These are phyloP conservation scores for Asterionellopsis glacialis DNA, from an alignment of 108 stramenopile genomes.

Conservation along the genomic window DNA sequence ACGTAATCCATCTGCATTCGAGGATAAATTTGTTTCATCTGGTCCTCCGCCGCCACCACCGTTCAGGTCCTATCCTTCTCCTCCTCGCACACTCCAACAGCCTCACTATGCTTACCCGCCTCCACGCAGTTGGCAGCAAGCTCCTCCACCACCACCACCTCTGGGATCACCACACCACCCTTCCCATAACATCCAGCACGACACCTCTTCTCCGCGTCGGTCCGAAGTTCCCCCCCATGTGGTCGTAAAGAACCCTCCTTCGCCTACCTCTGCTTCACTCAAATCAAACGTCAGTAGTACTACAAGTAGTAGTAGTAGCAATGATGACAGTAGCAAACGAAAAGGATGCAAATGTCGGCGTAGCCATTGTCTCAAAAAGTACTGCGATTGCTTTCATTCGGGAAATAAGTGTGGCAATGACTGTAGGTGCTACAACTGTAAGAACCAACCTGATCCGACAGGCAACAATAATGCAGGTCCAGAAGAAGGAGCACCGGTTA, in stretches of 20 bases:
- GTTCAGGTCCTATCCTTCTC: conserved; percentile 3
- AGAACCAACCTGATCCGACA: conserved; percentile 13
- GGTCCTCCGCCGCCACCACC: conserved; percentile 8
- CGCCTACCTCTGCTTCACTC: too few relatives aligned
- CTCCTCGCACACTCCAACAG: neutral
- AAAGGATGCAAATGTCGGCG: neutral
- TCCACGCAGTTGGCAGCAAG: neutral
- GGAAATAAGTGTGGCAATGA: conserved; percentile 75
- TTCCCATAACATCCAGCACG: neutral
- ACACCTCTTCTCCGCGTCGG: conserved; percentile 3
- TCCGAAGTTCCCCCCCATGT: too few relatives aligned
- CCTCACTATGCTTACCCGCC: conserved; percentile 4
- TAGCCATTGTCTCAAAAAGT: conserved; percentile 29
- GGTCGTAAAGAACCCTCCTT: too few relatives aligned
- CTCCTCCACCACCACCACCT: neutral
- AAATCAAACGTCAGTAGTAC: conserved; percentile 34
- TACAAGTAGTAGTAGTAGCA: too few relatives aligned
- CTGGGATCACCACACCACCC: conserved; percentile 1
- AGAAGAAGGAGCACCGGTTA: too few relatives aligned
- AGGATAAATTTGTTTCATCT: conserved; percentile 51
- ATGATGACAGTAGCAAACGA: too few relatives aligned
- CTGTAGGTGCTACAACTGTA: conserved; percentile 53
- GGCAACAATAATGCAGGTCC: neutral
- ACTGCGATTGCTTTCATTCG: conserved; percentile 87
- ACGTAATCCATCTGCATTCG: conserved; percentile 73